phyloP scores from a whole-genome alignment of 306 rosid genomes.

The Prunus kanzakura region DNA sequence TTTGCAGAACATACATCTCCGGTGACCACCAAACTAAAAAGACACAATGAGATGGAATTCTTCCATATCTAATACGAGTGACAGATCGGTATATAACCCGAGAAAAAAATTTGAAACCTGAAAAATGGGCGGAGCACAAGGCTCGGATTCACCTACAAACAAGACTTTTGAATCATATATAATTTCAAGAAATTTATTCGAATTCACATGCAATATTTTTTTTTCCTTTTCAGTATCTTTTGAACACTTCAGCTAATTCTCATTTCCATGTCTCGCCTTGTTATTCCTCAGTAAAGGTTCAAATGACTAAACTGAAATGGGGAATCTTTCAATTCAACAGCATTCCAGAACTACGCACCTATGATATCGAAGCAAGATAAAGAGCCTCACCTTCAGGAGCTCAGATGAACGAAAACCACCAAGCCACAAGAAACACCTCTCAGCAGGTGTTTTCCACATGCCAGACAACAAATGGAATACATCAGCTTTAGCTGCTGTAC shows the following conservation, averaged over 20 bases:
- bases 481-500: slow-evolving; percentile 85
- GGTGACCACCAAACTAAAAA: background rate
- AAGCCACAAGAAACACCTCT: slow-evolving; percentile 94
- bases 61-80: background rate
- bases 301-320: background rate
- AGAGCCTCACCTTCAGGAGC: slow-evolving; percentile 72
- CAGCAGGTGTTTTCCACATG: slow-evolving; percentile 99
- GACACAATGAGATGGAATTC: background rate
- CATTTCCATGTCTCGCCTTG: background rate
- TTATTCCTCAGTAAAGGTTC: background rate
- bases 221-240: background rate
- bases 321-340: background rate
- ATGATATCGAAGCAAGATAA: background rate
- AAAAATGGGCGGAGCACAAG: too few species aligned
- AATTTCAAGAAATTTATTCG: too few species aligned
- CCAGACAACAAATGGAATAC: slow-evolving; percentile 97
- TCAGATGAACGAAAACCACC: slow-evolving; percentile 98
- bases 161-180: too few species aligned
- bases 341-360: background rate
- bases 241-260: background rate
- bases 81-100: background rate
- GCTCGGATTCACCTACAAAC: too few species aligned
- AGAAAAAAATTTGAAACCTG: background rate
- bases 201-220: too few species aligned
- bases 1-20: background rate